Percentiles rank a stretch among this genome's conserved stretches.
phyloP scores from a whole-genome alignment of 1,139 yeast genomes.

The Candida dubliniensis region DNA sequence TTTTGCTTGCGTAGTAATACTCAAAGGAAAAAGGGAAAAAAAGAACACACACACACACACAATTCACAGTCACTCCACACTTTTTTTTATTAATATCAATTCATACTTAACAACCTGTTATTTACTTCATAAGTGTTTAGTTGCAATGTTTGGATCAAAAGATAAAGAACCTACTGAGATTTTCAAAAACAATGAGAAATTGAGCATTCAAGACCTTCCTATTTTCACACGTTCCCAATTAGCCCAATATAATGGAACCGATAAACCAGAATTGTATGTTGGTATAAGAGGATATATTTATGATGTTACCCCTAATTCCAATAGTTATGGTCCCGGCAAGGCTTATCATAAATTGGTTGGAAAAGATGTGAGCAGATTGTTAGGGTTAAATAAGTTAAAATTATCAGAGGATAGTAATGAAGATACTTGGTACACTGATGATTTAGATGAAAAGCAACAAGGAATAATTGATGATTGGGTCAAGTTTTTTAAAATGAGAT shows the following conservation, averaged over 20 bases:
- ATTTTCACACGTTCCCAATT: conserved; percentile 37
- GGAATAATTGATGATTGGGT: conserved; percentile 59
- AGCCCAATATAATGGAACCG: conserved; percentile 33
- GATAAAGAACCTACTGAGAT: conserved; percentile 20
- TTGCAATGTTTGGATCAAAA: conserved; percentile 10
- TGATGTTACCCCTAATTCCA: conserved; percentile 67
- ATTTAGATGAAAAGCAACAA: conserved; percentile 50
- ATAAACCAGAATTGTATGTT: conserved; percentile 51
- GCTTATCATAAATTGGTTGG: conserved; percentile 75
- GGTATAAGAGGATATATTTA: conserved; percentile 75
- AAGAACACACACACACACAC: too few relatives aligned
- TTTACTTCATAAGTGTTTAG: background rate
- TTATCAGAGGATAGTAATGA: conserved; percentile 18
- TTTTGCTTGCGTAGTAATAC: background rate
- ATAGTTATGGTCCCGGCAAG: conserved; percentile 74
- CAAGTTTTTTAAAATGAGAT: conserved; percentile 53
- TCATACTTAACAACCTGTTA: too few relatives aligned
- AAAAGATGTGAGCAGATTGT: conserved; percentile 71
- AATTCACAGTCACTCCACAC: too few relatives aligned
- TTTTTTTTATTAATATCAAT: too few relatives aligned
- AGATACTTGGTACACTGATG: conserved; percentile 48
- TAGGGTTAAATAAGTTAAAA: conserved; percentile 47
- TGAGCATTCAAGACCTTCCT: conserved; percentile 30
- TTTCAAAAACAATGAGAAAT: conserved; percentile 20
- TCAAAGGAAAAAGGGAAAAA: background rate